Conservation (phyloP, 2,329 filamentous ascomycete species). For the Arthroderma uncinatum region DNA sequence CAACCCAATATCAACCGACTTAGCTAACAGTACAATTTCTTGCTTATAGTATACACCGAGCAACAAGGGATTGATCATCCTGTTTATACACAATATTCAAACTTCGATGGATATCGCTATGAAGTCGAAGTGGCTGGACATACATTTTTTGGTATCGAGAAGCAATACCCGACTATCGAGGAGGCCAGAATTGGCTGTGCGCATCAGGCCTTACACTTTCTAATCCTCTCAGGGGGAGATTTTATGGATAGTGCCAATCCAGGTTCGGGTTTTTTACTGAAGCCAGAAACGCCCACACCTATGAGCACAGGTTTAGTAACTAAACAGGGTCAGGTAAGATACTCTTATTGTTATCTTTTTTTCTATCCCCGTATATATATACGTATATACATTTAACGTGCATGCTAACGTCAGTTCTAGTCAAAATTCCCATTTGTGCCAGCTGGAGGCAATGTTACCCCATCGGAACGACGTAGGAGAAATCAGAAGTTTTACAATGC, state of each 20-base stretch:
- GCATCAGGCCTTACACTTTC: conserved; percentile 20
- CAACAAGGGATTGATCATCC: conserved; percentile 15
- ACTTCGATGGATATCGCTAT: conserved; percentile 20
- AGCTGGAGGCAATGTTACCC: background rate
- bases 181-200: conserved; percentile 23
- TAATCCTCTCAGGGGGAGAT: background rate
- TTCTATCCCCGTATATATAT: background rate
- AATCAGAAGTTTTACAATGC: too few relatives aligned
- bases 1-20: background rate
- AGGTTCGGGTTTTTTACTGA: too few relatives aligned
- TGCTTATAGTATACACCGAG: conserved; percentile 19
- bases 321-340: background rate
- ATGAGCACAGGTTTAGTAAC: background rate
- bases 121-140: conserved; percentile 18
- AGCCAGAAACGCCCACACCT: background rate
- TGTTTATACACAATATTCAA: conserved; percentile 19
- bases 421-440: background rate
- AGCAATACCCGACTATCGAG: conserved; percentile 16
- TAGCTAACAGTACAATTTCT: background rate
- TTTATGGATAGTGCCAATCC: background rate
- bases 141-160: conserved; percentile 17
- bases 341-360: background rate
- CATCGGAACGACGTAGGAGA: background rate
- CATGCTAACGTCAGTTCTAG: background rate
- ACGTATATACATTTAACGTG: background rate